Conservation (phyloP, 345 rosid species). For the Psidium friedrichsthalianum region DNA sequence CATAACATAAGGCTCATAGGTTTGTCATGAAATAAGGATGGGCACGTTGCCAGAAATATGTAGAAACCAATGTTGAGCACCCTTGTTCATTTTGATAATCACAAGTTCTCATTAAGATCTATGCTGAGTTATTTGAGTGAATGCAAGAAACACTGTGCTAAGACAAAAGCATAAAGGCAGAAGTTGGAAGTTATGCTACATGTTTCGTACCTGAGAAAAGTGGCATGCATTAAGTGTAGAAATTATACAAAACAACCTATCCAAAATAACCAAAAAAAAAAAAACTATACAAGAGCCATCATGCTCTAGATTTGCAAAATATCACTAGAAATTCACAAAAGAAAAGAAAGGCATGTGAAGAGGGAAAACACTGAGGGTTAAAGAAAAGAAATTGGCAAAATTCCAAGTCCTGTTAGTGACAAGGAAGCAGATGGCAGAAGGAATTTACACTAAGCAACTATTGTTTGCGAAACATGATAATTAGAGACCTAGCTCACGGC, state of each 20-base stretch:
- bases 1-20: neutral
- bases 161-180: neutral
- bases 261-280: neutral
- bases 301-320: neutral
- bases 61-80: neutral
- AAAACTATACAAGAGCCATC: neutral
- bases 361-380: neutral
- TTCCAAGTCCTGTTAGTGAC: neutral
- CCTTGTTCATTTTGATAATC: neutral
- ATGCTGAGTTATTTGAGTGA: neutral
- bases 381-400: neutral
- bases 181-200: neutral
- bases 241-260: neutral
- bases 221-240: neutral
- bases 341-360: neutral
- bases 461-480: neutral
- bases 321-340: neutral
- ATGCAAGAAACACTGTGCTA: neutral
- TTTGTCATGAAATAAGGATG: neutral
- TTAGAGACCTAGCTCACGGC: neutral
- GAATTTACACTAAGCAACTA: neutral
- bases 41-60: neutral
- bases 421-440: neutral
- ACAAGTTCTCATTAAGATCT: neutral
- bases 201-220: neutral